Conservation (phyloP, 2,329 filamentous ascomycete genomes). For the Dactylonectria estremocensis region DNA sequence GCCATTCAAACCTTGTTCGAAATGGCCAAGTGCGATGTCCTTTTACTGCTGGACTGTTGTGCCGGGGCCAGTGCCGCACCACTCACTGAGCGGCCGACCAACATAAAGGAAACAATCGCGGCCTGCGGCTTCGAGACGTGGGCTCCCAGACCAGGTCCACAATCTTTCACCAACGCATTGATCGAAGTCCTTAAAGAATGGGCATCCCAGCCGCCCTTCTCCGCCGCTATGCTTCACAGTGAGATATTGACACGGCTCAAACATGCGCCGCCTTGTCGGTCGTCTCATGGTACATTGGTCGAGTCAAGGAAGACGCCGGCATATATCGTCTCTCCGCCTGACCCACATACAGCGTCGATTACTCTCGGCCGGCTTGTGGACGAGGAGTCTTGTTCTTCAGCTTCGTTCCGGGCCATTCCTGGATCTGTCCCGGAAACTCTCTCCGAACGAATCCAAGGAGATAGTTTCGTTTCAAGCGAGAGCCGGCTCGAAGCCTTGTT, state of each 20-base stretch:
- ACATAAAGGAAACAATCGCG: constrained; percentile 49
- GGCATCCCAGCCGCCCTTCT: constrained; percentile 46
- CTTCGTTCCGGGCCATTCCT: constrained; percentile 42
- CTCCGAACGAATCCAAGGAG: constrained; percentile 42
- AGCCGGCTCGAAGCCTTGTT: constrained; percentile 44
- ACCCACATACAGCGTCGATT: constrained; percentile 46
- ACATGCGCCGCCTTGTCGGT: constrained; percentile 43
- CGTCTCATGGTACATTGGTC: constrained; percentile 40
- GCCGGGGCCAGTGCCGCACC: constrained; percentile 47
- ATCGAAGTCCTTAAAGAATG: constrained; percentile 48
- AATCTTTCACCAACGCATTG: constrained; percentile 46
- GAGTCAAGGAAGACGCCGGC: constrained; percentile 47
- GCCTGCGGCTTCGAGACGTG: constrained; percentile 48
- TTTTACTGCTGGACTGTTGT: constrained; percentile 46
- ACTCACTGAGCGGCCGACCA: constrained; percentile 44
- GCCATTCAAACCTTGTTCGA: constrained; percentile 48
- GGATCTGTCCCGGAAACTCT: constrained; percentile 38
- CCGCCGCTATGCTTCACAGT: constrained; percentile 47
- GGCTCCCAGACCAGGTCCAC: constrained; percentile 43
- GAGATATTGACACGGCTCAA: constrained; percentile 47
- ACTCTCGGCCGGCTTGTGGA: constrained; percentile 41
- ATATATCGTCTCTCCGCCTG: constrained; percentile 47
- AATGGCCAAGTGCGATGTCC: constrained; percentile 46
- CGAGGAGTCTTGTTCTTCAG: constrained; percentile 38
- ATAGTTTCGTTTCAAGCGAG: constrained; percentile 40